These are phyloP conservation scores for Penicillium simplicissimum DNA, from an alignment of 495 filamentous ascomycete genomes.

Conservation along the genomic window DNA sequence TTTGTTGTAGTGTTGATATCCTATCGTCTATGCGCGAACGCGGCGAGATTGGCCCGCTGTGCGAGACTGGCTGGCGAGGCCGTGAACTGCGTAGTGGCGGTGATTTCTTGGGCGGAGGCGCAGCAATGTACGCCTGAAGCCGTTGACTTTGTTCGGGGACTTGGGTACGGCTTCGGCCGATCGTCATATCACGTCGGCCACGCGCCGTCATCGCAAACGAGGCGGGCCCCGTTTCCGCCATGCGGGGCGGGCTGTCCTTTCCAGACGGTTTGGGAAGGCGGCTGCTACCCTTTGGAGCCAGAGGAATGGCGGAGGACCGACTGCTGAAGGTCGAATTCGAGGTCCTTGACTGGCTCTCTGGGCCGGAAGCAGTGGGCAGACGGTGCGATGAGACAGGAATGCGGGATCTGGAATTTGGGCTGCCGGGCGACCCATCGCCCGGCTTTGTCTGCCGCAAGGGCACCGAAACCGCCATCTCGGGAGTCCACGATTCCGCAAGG, in stretches of 20 bases:
- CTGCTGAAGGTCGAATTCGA: conserved; percentile 47
- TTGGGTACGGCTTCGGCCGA: conserved; percentile 38
- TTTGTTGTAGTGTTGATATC: conserved; percentile 44
- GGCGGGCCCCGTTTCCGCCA: conserved; percentile 32
- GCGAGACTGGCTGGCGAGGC: conserved; percentile 75
- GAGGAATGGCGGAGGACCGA: conserved; percentile 31
- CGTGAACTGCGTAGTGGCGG: conserved; percentile 81
- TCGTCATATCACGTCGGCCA: conserved; percentile 33
- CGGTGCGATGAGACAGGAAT: conserved; percentile 58
- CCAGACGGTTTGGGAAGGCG: conserved; percentile 46
- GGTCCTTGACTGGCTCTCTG: conserved; percentile 45
- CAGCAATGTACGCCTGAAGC: conserved; percentile 66
- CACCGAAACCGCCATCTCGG: conserved; percentile 42
- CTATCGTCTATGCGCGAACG: conserved; percentile 59
- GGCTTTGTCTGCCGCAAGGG: conserved; percentile 36
- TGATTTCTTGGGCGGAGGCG: conserved; percentile 61
- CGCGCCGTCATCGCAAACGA: conserved; percentile 40
- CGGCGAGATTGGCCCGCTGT: conserved; percentile 65
- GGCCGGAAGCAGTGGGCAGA: conserved; percentile 47
- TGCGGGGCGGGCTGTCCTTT: conserved; percentile 35
- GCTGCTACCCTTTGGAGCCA: conserved; percentile 48
- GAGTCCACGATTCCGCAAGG: conserved; percentile 33
- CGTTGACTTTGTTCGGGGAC: conserved; percentile 48
- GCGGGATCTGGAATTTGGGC: conserved; percentile 55
- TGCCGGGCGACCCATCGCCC: conserved; percentile 33